Conservation (phyloP, 495 filamentous ascomycete genomes). For the Penicillium atrosanguineum region DNA sequence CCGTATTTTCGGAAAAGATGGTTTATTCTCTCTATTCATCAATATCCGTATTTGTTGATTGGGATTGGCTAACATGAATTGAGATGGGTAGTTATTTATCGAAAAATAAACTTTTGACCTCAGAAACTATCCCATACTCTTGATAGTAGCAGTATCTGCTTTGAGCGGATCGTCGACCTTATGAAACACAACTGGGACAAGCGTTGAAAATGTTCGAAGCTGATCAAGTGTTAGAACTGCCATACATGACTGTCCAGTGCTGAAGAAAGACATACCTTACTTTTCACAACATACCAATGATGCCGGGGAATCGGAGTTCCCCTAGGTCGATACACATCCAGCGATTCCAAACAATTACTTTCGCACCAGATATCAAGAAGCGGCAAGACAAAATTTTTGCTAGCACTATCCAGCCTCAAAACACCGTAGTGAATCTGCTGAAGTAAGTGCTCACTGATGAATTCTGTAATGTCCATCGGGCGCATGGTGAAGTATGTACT, state of each 20-base stretch:
- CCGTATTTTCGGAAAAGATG: neutral
- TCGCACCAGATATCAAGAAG: slow-evolving; percentile 22
- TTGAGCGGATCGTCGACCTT: slow-evolving; percentile 7
- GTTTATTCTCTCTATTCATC: neutral
- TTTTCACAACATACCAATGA: slow-evolving; percentile 15
- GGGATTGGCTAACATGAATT: neutral
- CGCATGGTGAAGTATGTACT: slow-evolving; percentile 17
- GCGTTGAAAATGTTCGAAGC: slow-evolving; percentile 2
- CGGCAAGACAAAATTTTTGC: slow-evolving; percentile 19
- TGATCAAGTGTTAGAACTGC: neutral
- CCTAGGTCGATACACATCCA: slow-evolving; percentile 18
- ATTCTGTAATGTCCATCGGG: slow-evolving; percentile 23
- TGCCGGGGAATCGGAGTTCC: neutral
- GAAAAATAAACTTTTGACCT: neutral
- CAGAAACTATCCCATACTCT: neutral
- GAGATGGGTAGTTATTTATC: neutral
- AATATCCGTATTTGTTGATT: neutral
- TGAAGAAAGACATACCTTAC: slow-evolving; percentile 6
- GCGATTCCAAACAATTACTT: slow-evolving; percentile 10
- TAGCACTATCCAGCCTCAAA: slow-evolving; percentile 5
- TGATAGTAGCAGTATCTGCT: neutral
- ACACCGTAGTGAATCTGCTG: slow-evolving; percentile 13
- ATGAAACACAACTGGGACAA: slow-evolving; percentile 3
- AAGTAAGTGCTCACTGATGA: slow-evolving; percentile 18
- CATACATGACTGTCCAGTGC: neutral